Base-by-base conservation (phyloP, 2,329 filamentous ascomycete genomes). In the Colletotrichum tabaci region DNA sequence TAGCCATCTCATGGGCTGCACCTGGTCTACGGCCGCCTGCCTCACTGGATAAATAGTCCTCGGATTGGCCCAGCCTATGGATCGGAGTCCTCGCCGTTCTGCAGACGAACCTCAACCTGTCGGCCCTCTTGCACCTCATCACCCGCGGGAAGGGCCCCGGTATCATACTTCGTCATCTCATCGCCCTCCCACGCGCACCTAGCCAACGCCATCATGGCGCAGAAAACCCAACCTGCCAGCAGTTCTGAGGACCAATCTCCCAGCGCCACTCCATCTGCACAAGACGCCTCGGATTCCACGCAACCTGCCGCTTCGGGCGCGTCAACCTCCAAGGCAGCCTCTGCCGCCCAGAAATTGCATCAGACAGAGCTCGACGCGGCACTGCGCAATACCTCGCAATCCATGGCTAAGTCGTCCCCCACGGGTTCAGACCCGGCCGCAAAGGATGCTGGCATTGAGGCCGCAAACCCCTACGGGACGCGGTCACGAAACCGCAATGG, bases 401-500 rank as follows among this genome's bases (percentile, higher is more conserved):
- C 84, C 73, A 86, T 87, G 84, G 85, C 82, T 65, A 86, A 86
- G 75, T 84, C 87, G 70, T 82, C 83, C 69, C 81, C 82, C 38
- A 79, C 83, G 38, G 84, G 82, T 71, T 84, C 85, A 66, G 86
- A 86, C 74, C 78, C 82, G 71, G 79, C 83, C 58, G 79, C 82
- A 69, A 89, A 87, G 79, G 88, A 90, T 72, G 55, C 65, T 12
- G 81, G 83, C 74, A 79, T 84, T 76, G 87, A 88, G 75, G 84
- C 83, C 38, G 85, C 92, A 61, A 91, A 90, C 76, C 91, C 91
- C 58, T 98, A 99, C 83, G 96, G 96, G 78, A 99, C 96, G 80
- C 93, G 95, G 77, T 98, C 95, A 77, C 93, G 96, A 81, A 97
- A 97, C 83, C 92, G 95, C 78, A 92, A 90, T 69, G 93, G 93